Evolutionary conservation across 139 green algal species (phyloP).

Genomic region (Coelastrella sp.): DNA sequence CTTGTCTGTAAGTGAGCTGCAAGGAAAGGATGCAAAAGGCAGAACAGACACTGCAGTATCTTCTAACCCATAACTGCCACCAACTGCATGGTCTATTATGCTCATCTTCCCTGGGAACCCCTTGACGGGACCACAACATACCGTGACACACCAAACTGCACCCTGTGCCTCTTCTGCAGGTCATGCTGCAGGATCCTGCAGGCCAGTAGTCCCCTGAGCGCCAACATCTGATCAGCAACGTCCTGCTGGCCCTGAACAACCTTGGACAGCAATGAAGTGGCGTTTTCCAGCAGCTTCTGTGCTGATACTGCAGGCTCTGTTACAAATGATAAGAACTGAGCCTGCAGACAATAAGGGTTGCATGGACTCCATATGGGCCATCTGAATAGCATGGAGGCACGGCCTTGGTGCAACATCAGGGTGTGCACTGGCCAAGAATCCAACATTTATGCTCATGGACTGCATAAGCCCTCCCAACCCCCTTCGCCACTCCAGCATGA

Average conservation of each 20-base stretch:
- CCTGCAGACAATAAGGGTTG: not conserved
- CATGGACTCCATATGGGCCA: not conserved
- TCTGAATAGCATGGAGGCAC: not conserved
- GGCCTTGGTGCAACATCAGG: not conserved
- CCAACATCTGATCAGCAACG: constrained; percentile 51
- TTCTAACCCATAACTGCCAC: no score
- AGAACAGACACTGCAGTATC: no score
- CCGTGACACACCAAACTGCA: constrained; percentile 64
- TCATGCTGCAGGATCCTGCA: constrained; percentile 62
- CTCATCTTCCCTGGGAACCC: no score
- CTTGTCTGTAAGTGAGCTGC: no score
- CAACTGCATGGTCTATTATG: no score
- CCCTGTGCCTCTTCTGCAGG: constrained; percentile 58
- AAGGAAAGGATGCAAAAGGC: no score
- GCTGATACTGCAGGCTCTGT: not conserved
- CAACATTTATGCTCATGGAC: no score
- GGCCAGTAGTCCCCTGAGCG: constrained; percentile 66
- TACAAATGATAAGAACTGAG: not conserved
- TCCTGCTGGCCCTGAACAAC: constrained; percentile 34
- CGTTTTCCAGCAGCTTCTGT: not conserved
- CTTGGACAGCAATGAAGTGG: not conserved
- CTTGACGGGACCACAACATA: not conserved
- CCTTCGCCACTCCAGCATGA: no score
- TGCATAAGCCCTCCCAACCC: no score
- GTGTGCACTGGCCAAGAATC: not conserved